Evolutionary conservation across 2,329 filamentous ascomycete genomes (phyloP), one percentile per base, ranked within the genome.

Genomic region (Teratosphaeriaceae sp.): DNA sequence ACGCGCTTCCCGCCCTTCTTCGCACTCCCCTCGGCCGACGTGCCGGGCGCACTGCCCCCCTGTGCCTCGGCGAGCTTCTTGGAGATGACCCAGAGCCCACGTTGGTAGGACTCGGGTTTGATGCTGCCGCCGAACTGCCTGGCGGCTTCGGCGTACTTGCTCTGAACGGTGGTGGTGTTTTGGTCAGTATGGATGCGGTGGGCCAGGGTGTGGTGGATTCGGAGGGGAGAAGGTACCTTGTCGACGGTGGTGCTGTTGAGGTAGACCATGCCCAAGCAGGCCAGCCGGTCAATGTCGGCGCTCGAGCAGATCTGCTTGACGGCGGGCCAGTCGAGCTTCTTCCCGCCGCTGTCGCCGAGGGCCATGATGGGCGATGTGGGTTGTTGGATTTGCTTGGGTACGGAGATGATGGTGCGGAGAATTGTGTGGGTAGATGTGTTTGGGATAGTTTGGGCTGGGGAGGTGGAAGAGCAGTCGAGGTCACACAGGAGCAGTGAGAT

Each of bases 91-190:
- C 51, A 53, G 12, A 55, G 45, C 9, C 31, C 26, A 18, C 48
- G 45, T 40, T 57, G 55, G 44, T 50, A 55, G 13, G 43, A 46
- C 12, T 49, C 49, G 2, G 49, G 42, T 24, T 54, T 44, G 42
- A 39, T 51, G 19, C 33, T 31, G 18, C 44, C 41, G 15, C 49
- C 46, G 24, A 51, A 52, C 13, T 55, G 46, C 9, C 33, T 27
- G 16, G 47, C 50, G 11, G 47, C 52, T 39, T 44, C 48, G n/a
- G 45, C 31, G 27, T 43, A 45, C 30, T 51, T 38, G 38, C 48
- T 47, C 51, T 53, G 18, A 16, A 18, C 27, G 8, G 15, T 18
- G 29, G 11, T n/a, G n/a, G n/a, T n/a, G n/a, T 21, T 39, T 35
- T 18, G 3, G 21, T 6, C 5, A 16, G 22, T n/a, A n/a, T n/a